Percentiles rank a stretch among this genome's conserved stretches.
These are phyloP conservation scores for Chaetomium globosum DNA, from an alignment of 2,329 filamentous ascomycete species.

Conservation along the genomic window DNA sequence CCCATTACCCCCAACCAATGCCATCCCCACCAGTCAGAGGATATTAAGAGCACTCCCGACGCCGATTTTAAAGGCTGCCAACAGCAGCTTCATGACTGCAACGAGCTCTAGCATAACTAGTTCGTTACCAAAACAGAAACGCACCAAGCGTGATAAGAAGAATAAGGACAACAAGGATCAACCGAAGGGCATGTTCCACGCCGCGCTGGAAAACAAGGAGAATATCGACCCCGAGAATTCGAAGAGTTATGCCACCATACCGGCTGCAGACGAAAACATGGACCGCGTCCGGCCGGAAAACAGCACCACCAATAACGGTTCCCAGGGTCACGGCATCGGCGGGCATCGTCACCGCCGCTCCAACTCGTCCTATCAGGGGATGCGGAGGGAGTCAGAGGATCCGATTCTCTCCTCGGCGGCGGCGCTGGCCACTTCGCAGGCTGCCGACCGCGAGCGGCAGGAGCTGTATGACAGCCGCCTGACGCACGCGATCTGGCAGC, in stretches of 20 bases:
- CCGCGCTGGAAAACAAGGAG: slow-evolving; percentile 52
- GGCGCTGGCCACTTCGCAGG: slow-evolving; percentile 48
- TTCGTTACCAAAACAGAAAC: slow-evolving; percentile 71
- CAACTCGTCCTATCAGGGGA: slow-evolving; percentile 31
- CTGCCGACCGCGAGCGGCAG: slow-evolving; percentile 72
- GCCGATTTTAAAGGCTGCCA: slow-evolving; percentile 88
- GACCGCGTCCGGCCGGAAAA: slow-evolving; percentile 48
- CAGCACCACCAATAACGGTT: slow-evolving; percentile 28
- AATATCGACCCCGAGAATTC: slow-evolving; percentile 43
- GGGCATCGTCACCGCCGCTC: slow-evolving; percentile 37
- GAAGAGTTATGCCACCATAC: slow-evolving; percentile 29
- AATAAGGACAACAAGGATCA: slow-evolving; percentile 48
- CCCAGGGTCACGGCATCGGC: slow-evolving; percentile 25
- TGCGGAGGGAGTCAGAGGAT: slow-evolving; percentile 33
- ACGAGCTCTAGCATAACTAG: slow-evolving; percentile 84
- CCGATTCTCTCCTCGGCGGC: slow-evolving; percentile 55
- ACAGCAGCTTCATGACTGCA: slow-evolving; percentile 91
- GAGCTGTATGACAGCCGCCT: slow-evolving; percentile 79
- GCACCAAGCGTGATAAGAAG: slow-evolving; percentile 46
- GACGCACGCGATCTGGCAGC: slow-evolving; percentile 91
- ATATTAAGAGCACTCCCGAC: slow-evolving; percentile 89
- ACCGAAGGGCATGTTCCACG: slow-evolving; percentile 36
- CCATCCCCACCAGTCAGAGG: slow-evolving; percentile 87
- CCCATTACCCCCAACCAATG: slow-evolving; percentile 72
- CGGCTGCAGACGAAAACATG: slow-evolving; percentile 49